phyloP scores from a whole-genome alignment of 345 rosid species.

The Gynandropsis gynandra region DNA sequence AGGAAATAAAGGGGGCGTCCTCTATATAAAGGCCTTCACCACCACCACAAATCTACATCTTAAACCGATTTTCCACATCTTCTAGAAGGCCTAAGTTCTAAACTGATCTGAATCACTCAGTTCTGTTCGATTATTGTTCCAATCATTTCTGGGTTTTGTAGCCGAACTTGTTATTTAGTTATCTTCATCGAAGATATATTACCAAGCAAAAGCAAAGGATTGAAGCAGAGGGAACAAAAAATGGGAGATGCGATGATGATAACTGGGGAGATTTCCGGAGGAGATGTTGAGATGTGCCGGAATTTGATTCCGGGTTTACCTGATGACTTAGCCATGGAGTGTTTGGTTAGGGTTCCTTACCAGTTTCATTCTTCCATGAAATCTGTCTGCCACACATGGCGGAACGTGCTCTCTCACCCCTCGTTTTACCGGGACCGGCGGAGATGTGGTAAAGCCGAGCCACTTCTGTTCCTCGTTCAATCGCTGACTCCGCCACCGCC shows the following conservation, averaged over 20 bases:
- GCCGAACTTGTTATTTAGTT: too few relatives aligned
- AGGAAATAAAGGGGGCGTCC: too few relatives aligned
- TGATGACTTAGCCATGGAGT: slow-evolving; percentile 40
- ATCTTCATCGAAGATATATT: too few relatives aligned
- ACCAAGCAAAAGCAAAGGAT: too few relatives aligned
- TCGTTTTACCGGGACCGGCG: slow-evolving; percentile 29
- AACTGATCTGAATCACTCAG: too few relatives aligned
- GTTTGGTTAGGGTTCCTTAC: slow-evolving; percentile 43
- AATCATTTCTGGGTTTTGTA: too few relatives aligned
- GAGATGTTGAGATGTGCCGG: neutral
- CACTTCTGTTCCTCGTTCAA: slow-evolving; percentile 44
- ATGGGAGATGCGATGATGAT: slow-evolving; percentile 4
- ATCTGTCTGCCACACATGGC: slow-evolving; percentile 43
- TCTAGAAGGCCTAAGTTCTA: too few relatives aligned
- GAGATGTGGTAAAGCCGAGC: slow-evolving; percentile 35
- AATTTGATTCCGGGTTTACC: slow-evolving; percentile 48
- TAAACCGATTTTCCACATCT: too few relatives aligned
- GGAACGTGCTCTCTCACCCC: slow-evolving; percentile 29
- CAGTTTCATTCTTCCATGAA: slow-evolving; percentile 36
- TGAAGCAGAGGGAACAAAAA: too few relatives aligned
- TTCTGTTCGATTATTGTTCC: too few relatives aligned
- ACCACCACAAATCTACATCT: too few relatives aligned
- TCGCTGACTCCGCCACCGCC: slow-evolving; percentile 21
- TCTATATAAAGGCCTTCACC: too few relatives aligned
- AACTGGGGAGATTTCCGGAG: neutral